A percentile compares a stretch with the other conserved stretches of the same genome.
phyloP scores from a whole-genome alignment of 73 alveolate species.

The Paramecium caudatum region DNA sequence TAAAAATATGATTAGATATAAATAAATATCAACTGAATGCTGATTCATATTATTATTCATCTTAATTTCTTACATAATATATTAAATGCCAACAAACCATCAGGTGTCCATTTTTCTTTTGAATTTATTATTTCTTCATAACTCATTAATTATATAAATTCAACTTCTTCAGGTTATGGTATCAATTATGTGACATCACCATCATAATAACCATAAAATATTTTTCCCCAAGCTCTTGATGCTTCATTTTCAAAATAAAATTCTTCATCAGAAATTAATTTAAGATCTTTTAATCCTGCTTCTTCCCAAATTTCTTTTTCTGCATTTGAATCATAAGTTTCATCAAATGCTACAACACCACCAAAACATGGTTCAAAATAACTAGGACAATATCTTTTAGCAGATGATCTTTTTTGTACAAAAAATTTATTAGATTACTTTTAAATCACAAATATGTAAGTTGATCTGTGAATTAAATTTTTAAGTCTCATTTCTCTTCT shows the following conservation, averaged over 20 bases:
- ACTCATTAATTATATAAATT: conserved; percentile 4
- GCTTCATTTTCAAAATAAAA: conserved; percentile 71
- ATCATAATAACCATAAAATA: conserved; percentile 69
- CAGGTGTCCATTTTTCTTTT: conserved; percentile 24
- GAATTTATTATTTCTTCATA: neutral
- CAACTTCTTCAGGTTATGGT: conserved; percentile 34
- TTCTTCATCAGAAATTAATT: conserved; percentile 36
- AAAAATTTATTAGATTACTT: conserved; percentile 80
- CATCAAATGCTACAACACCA: conserved; percentile 87
- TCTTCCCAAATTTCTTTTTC: conserved; percentile 82
- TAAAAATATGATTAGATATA: neutral
- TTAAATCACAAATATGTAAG: conserved; percentile 83
- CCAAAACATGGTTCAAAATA: conserved; percentile 87
- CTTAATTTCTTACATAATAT: neutral
- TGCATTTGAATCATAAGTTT: conserved; percentile 78
- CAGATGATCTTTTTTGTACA: conserved; percentile 83
- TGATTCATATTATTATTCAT: neutral
- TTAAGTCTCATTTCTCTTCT: conserved; percentile 84
- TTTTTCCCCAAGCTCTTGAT: conserved; percentile 79
- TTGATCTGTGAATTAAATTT: conserved; percentile 89
- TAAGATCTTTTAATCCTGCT: conserved; percentile 70
- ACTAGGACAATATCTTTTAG: conserved; percentile 93
- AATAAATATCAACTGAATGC: neutral
- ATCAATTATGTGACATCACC: conserved; percentile 48
- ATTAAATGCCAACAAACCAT: neutral